Base-by-base conservation (phyloP, 2,329 filamentous ascomycete species). In the Aspergillus nomiae region DNA sequence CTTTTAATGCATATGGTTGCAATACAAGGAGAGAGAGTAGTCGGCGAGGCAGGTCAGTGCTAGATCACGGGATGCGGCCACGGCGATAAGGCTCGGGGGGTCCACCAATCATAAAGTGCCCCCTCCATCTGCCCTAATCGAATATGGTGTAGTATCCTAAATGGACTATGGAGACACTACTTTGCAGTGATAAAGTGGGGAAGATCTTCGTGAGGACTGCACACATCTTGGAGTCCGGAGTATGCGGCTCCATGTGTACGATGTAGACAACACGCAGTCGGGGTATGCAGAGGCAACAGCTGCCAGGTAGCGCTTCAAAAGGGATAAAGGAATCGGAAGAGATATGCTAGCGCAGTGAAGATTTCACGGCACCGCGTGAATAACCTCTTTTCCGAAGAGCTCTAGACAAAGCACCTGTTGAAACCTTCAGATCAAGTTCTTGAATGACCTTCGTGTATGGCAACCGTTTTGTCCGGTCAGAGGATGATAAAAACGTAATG, bases 401-500 rank as follows among this genome's bases (percentile, higher is more conserved):
- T 36, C 60, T 55, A 57, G 63, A 8, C 34, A 67, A 36, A 7
- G 63, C 58, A 11, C 21, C 41, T 4, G 36, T 41, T 9, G 46
- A 43, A 1, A 64, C 45, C 46, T 57, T 34, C 21, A 69, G 48
- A 12, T 62, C 19, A 19, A 68, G 63, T 41, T 65, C 63, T 58
- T 64, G 4, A 59, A 67, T 59, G 14, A 68, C 53, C 50, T 64
- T 67, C 46, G 48, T n/a, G 43, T 62, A 67, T 53, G 62, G 56
- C 26, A 68, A 43, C 28, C 62, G 60, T 12, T 56, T 62, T 1
- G 51, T 68, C 11, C 48, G 46, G 38, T 67, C 55, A n/a, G 62
- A 67, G 6, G 63, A 66, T 19, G 38, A 60, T 19, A 70, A 69
- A 41, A 55, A 69, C 12, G 38, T 30, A 50, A 70, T 66, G 60